Evolutionary conservation across 371 early-diverging fungal genomes (phyloP).

Genomic region (Mucor indicus): DNA sequence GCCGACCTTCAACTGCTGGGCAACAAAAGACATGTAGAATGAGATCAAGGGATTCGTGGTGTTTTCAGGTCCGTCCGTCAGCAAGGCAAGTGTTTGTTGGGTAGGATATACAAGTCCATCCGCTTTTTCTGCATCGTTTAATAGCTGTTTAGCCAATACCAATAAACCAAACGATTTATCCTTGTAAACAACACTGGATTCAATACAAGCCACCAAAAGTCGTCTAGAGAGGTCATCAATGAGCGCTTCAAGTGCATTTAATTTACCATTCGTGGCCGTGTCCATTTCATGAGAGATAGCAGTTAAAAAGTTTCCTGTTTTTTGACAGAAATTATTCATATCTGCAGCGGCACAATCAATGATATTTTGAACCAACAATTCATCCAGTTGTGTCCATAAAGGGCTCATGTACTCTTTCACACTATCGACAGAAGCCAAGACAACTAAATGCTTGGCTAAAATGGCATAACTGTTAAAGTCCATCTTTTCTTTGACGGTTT

Average conservation of each 20-base stretch:
- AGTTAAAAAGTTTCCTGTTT: slow-evolving; percentile 16
- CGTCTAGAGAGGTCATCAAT: slow-evolving; percentile 20
- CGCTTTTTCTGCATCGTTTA: slow-evolving; percentile 5
- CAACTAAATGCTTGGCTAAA: slow-evolving; percentile 26
- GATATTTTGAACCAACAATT: slow-evolving; percentile 21
- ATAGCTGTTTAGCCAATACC: slow-evolving; percentile 16
- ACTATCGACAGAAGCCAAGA: slow-evolving; percentile 20
- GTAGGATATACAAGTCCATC: slow-evolving; percentile 11
- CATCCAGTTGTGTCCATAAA: slow-evolving; percentile 25
- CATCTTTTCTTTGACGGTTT: slow-evolving; percentile 20
- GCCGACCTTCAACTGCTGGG: neutral
- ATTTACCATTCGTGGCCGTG: neutral
- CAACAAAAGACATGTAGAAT: slow-evolving; percentile 12
- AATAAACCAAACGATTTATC: slow-evolving; percentile 15
- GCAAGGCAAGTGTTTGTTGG: slow-evolving; percentile 13
- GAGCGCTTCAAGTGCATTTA: neutral
- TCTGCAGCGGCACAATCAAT: slow-evolving; percentile 24
- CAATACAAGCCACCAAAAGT: slow-evolving; percentile 20
- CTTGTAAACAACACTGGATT: slow-evolving; percentile 33
- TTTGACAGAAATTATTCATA: slow-evolving; percentile 28
- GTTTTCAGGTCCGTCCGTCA: slow-evolving; percentile 13
- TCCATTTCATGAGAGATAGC: slow-evolving; percentile 11
- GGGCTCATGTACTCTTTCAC: slow-evolving; percentile 8
- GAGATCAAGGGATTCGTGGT: slow-evolving; percentile 8
- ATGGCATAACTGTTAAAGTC: slow-evolving; percentile 17